Evolutionary conservation across 2,329 filamentous ascomycete species (phyloP), one percentile per base, ranked within the genome.

Genomic region (Aspergillus fumigatus): DNA sequence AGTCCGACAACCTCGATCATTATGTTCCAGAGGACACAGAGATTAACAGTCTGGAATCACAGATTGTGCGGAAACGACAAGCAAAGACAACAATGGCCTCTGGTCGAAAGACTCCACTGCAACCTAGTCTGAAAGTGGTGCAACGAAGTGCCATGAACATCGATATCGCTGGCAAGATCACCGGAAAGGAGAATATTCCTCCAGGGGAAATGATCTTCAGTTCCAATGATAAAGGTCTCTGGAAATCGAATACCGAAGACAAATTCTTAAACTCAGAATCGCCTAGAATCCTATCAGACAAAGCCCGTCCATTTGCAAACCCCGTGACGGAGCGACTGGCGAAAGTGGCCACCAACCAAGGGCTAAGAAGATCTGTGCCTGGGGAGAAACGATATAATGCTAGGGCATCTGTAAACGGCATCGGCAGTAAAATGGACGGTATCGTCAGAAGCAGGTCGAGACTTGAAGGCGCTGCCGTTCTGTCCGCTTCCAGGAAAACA

Each of bases 171-270:
- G 83, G 83, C 25, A 77, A 77, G 50, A 81, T 82, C 35, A 78
- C 78, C 4, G 84, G 84, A 5, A 88, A 88, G 63, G 84, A 87
- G 67, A 88, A 87, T 59, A 65, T 85, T 4, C 83, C 83, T 14
- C 84, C 84, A 1, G 79, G 78, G 3, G 52, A 60, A 32, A 29
- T 65, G 11, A 23, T 63, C 14, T 40, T 54, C 38, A 54, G 59
- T 10, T 50, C 61, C 49, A 66, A 68, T 32, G 58, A 54, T 1
- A 67, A 66, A 32, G 40, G 54, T 50, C 55, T 40, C 52, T 56
- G 48, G 35, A 58, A 40, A 48, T 53, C 48, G 53, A 66, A 55
- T 48, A 43, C 23, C 47, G 52, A 72, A 70, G 54, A 61, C 67
- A 8, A 64, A 62, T 43, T 59, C 61, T 43, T 59, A 62, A 51